These are phyloP conservation scores for Penicillium tannophilum DNA, from an alignment of 495 filamentous ascomycete genomes.

Conservation along the genomic window DNA sequence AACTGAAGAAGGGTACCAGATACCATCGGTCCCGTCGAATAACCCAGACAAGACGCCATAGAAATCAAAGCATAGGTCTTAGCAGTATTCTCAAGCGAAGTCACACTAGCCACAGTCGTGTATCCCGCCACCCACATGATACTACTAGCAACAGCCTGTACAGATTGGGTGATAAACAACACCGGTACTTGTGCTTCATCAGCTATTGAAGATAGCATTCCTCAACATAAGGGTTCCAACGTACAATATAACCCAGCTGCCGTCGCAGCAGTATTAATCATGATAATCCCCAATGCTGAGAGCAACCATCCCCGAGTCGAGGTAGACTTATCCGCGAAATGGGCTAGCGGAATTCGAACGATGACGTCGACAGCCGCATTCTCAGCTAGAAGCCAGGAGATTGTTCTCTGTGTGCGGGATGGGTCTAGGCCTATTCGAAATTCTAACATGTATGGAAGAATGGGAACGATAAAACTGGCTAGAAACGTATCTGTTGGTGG, in stretches of 20 bases:
- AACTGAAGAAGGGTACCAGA: constrained; percentile 14
- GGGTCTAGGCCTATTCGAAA: constrained; percentile 19
- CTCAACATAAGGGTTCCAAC: neutral
- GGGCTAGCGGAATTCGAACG: constrained; percentile 15
- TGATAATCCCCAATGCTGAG: neutral
- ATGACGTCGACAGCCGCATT: constrained; percentile 14
- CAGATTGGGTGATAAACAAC: constrained; percentile 13
- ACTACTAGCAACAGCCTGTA: constrained; percentile 17
- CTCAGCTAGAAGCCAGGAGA: constrained; percentile 20
- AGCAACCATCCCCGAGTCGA: constrained; percentile 1
- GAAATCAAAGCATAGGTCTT: constrained; percentile 14
- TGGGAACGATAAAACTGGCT: constrained; percentile 25
- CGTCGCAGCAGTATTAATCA: neutral
- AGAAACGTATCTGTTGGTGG: constrained; percentile 6
- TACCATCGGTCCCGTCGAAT: constrained; percentile 13
- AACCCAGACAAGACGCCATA: constrained; percentile 7
- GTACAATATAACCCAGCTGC: constrained; percentile 2
- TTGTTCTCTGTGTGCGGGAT: constrained; percentile 22
- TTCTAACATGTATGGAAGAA: constrained; percentile 30
- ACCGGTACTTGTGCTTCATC: constrained; percentile 2
- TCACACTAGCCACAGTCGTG: constrained; percentile 13
- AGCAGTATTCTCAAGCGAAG: constrained; percentile 13
- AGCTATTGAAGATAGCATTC: neutral
- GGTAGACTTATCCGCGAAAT: constrained; percentile 12
- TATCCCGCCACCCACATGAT: constrained; percentile 21